Evolutionary conservation across 371 early-diverging fungal species (phyloP).

Genomic region (Smittium mucronatum): DNA sequence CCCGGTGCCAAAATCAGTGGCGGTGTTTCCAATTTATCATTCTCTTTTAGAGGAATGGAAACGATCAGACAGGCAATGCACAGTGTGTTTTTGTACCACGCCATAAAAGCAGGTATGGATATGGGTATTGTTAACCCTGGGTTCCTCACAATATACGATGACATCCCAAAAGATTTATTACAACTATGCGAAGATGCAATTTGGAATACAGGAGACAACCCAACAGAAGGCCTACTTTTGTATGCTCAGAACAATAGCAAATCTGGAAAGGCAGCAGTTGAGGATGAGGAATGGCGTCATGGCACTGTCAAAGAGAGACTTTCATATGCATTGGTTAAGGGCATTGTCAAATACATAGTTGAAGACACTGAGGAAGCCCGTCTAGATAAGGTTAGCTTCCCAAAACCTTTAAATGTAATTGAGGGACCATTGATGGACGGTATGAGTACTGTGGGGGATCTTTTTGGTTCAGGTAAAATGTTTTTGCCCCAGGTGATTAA

Average conservation of each 20-base stretch:
- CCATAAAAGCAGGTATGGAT: constrained; percentile 83
- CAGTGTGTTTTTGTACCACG: constrained; percentile 82
- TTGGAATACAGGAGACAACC: constrained; percentile 68
- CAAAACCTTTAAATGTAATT: constrained; percentile 80
- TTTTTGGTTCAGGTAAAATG: constrained; percentile 90
- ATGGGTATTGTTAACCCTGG: constrained; percentile 96
- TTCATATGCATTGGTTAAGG: constrained; percentile 73
- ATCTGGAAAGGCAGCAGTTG: constrained; percentile 54
- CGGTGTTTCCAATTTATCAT: constrained; percentile 88
- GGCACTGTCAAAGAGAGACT: constrained; percentile 61
- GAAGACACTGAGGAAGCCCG: constrained; percentile 89
- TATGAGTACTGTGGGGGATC: constrained; percentile 83
- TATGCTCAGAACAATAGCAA: constrained; percentile 76
- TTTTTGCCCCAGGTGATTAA: constrained; percentile 95
- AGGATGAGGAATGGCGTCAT: constrained; percentile 75
- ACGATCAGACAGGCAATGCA: constrained; percentile 87
- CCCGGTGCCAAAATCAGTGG: constrained; percentile 84
- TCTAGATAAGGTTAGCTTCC: constrained; percentile 46
- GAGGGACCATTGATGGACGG: constrained; percentile 91
- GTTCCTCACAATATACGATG: constrained; percentile 83
- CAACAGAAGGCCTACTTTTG: constrained; percentile 71
- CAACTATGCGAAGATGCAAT: constrained; percentile 82
- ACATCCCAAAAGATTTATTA: constrained; percentile 80
- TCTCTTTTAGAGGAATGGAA: constrained; percentile 82
- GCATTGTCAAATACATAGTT: constrained; percentile 78